Conservation (phyloP, 495 filamentous ascomycete genomes). For the Glarea lozoyensis region DNA sequence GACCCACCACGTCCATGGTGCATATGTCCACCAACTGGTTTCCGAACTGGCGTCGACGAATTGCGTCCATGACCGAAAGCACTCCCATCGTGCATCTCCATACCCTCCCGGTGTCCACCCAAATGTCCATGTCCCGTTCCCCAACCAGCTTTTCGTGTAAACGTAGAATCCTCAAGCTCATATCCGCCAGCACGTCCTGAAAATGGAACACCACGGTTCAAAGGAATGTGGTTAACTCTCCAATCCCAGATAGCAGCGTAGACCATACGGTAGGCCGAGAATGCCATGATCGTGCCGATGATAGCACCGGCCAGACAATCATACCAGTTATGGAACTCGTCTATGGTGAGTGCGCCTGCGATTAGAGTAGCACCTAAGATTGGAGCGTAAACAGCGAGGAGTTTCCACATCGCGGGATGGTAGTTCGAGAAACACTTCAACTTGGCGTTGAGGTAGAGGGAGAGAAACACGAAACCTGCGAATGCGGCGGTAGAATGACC, state of each 20-base stretch:
- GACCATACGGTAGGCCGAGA: conserved; percentile 46
- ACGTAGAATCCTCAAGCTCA: conserved; percentile 31
- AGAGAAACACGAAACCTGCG: conserved; percentile 41
- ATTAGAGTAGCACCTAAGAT: conserved; percentile 49
- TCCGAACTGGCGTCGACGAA: no score
- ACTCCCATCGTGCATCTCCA: no score
- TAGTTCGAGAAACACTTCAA: conserved; percentile 47
- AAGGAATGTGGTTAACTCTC: conserved; percentile 36
- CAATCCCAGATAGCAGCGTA: conserved; percentile 52
- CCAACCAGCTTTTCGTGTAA: conserved; percentile 39
- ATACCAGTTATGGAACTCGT: conserved; percentile 53
- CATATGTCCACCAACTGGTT: no score
- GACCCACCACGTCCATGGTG: no score
- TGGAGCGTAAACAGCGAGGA: conserved; percentile 46
- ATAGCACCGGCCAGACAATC: conserved; percentile 47
- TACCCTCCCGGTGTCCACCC: no score
- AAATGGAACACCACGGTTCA: conserved; percentile 28
- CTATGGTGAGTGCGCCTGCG: conserved; percentile 50
- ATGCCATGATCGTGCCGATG: conserved; percentile 49
- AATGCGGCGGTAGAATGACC: conserved; percentile 46
- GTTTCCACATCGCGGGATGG: conserved; percentile 56
- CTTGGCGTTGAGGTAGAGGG: conserved; percentile 47
- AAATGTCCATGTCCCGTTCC: conserved; percentile 16
- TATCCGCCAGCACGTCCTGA: conserved; percentile 21
- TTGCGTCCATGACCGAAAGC: no score